Evolutionary conservation across 768 basidiomycete species (phyloP), one percentile per base, ranked within the genome.

Genomic region (Panus rudis): DNA sequence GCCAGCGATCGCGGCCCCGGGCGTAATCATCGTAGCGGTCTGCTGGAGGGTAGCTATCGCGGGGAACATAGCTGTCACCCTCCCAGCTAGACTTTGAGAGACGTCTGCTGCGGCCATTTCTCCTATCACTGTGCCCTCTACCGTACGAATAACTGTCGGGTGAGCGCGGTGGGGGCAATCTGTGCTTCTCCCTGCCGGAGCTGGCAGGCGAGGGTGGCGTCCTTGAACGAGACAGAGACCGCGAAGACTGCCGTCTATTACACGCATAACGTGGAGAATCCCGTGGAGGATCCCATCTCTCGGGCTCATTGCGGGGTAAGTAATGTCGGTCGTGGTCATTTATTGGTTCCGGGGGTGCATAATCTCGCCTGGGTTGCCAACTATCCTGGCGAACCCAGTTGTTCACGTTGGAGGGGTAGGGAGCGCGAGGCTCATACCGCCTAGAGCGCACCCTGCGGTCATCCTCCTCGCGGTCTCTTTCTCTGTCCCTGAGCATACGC

Each of bases 311-410:
- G 16, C 43, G 38, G 8, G 61, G 58, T 17, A 62, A 53, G 43
- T 65, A 63, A 31, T 57, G 49, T 16, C 61, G 57, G 28, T 60
- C 61, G 4, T 43, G 41, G 14, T 52, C 42, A 21, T 51, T 52
- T 23, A 62, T 57, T 16, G n/a, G 33, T 7, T 35, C 33, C n/a
- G 33, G 21, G n/a, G n/a, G 8, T 17, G 10, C 7, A 7, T 20
- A 20, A 35, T 17, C 33, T 8, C 33, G 33, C 10, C n/a, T 30
- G 28, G 10, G 28, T 30, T n/a, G 28, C n/a, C 10, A n/a, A n/a
- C n/a, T n/a, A n/a, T n/a, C n/a, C n/a, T n/a, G n/a, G n/a, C n/a
- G n/a, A n/a, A n/a, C n/a, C n/a, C n/a, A n/a, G n/a, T n/a, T n/a
- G n/a, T n/a, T n/a, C n/a, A n/a, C n/a, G n/a, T n/a, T n/a, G n/a